Percentiles rank a stretch among this genome's conserved stretches.
These are phyloP conservation scores for Mucor racemosus DNA, from an alignment of 371 early-diverging fungal genomes.

Conservation along the genomic window DNA sequence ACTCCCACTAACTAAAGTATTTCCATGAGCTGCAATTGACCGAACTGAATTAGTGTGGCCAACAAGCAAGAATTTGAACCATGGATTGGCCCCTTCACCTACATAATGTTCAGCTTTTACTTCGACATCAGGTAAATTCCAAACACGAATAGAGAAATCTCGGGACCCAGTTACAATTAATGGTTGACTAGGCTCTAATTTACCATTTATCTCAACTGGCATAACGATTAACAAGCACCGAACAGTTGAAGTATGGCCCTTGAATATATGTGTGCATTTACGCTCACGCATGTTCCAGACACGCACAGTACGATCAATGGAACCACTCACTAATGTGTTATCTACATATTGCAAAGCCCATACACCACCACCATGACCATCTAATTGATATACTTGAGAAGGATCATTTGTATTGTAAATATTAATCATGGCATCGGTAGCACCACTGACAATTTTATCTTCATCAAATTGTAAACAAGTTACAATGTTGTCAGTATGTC, in stretches of 20 bases:
- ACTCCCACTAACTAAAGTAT: conserved; percentile 86
- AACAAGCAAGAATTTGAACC: conserved; percentile 68
- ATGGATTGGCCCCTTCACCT: conserved; percentile 52
- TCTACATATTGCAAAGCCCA: conserved; percentile 95
- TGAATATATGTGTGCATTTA: conserved; percentile 82
- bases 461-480: conserved; percentile 95
- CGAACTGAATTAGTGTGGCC: conserved; percentile 94
- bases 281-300: conserved; percentile 97
- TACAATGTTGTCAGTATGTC: conserved; percentile 83
- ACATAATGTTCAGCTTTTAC: conserved; percentile 25
- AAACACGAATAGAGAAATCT: conserved; percentile 93
- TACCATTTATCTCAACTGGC: conserved; percentile 64
- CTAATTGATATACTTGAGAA: conserved; percentile 63
- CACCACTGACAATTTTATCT: conserved; percentile 90
- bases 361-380: conserved; percentile 97
- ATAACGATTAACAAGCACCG: conserved; percentile 89
- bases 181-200: conserved; percentile 66
- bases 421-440: conserved; percentile 86
- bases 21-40: conserved; percentile 87
- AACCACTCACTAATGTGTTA: conserved; percentile 93
- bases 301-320: conserved; percentile 95
- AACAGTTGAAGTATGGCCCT: conserved; percentile 96
- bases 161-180: conserved; percentile 96
- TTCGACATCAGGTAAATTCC: conserved; percentile 82
- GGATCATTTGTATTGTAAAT: conserved; percentile 79